A percentile compares a stretch with the other conserved stretches of the same genome.
These are phyloP conservation scores for Boletus huronensis DNA, from an alignment of 768 basidiomycete species.

Conservation along the genomic window DNA sequence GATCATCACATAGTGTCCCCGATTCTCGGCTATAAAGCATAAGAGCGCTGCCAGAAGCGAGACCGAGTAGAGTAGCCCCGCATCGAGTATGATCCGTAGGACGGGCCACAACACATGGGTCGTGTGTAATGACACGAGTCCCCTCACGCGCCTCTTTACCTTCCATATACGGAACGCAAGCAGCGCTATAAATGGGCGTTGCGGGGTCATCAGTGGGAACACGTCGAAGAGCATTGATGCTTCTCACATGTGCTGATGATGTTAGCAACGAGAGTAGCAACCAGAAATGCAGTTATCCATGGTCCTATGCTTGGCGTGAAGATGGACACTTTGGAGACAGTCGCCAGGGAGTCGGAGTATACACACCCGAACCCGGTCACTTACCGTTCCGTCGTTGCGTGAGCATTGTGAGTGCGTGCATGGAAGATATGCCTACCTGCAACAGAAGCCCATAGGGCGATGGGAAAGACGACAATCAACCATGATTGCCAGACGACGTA, in stretches of 20 bases:
- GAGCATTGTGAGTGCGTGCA: background rate
- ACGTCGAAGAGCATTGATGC: background rate
- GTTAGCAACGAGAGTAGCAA: slow-evolving; percentile 20
- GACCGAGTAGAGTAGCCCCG: slow-evolving; percentile 21
- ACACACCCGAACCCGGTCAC: slow-evolving; percentile 16
- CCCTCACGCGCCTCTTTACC: too few relatives aligned
- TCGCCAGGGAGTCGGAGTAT: slow-evolving; percentile 13
- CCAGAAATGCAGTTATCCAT: slow-evolving; percentile 25
- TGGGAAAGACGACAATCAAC: slow-evolving; percentile 19
- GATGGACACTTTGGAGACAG: slow-evolving; percentile 5
- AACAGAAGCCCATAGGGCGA: slow-evolving; percentile 19
- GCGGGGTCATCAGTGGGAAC: background rate
- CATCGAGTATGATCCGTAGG: slow-evolving; percentile 23
- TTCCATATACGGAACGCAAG: too few relatives aligned
- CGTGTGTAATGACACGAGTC: background rate
- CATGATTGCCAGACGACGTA: slow-evolving; percentile 25
- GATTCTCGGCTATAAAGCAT: slow-evolving; percentile 21
- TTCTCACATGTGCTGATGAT: slow-evolving; percentile 19
- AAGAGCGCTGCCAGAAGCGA: slow-evolving; percentile 22
- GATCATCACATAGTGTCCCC: slow-evolving; percentile 18
- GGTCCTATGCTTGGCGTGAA: slow-evolving; percentile 13
- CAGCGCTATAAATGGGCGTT: too few relatives aligned
- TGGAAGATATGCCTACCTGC: background rate
- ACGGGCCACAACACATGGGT: slow-evolving; percentile 15
- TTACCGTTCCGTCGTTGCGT: background rate